Evolutionary conservation across 345 rosid species (phyloP).

Genomic region (Gossypium mustelinum): DNA sequence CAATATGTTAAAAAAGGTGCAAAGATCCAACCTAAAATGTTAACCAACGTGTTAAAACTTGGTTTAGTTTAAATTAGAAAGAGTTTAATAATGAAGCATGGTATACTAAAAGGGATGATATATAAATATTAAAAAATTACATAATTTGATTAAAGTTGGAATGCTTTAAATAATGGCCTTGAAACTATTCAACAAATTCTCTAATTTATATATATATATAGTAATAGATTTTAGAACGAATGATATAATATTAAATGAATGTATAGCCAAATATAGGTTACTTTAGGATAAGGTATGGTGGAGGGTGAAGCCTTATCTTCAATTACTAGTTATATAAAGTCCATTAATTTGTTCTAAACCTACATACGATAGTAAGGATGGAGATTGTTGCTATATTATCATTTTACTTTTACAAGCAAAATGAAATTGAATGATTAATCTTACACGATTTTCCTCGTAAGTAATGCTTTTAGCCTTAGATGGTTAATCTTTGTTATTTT

Average conservation of each 20-base stretch:
- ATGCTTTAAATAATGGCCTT: background rate
- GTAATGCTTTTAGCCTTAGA: background rate
- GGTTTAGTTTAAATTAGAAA: background rate
- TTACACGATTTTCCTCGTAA: constrained; percentile 9
- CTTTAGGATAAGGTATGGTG: constrained; percentile 10
- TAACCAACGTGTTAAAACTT: background rate
- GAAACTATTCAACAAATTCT: background rate
- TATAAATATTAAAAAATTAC: too few relatives aligned
- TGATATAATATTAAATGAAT: background rate
- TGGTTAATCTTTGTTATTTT: constrained; percentile 12
- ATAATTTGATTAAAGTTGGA: background rate
- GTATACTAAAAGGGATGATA: too few relatives aligned
- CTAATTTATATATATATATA: background rate
- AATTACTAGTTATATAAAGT: constrained; percentile 20
- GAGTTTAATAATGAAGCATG: background rate
- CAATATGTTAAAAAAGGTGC: background rate
- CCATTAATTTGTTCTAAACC: constrained; percentile 9
- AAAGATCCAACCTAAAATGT: background rate
- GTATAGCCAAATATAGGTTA: constrained; percentile 4
- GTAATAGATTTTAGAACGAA: background rate
- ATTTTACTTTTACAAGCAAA: constrained; percentile 1
- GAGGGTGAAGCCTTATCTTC: constrained; percentile 13
- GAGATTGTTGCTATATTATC: constrained; percentile 2
- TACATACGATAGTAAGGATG: background rate
- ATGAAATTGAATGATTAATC: constrained; percentile 6